Conservation (phyloP, 1,139 yeast genomes). For the Pneumocystis murina region DNA sequence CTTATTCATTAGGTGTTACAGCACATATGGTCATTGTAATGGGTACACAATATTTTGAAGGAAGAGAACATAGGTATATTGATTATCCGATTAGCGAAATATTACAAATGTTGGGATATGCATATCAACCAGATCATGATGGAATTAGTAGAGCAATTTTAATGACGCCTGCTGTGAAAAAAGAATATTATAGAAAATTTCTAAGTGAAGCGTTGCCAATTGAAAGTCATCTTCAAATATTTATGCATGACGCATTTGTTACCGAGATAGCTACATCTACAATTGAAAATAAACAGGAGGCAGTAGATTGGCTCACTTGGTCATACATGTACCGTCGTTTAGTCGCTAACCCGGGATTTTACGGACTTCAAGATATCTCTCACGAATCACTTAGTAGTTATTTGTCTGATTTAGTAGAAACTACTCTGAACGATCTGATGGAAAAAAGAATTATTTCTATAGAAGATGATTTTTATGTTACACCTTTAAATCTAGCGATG, state of each 20-base stretch:
- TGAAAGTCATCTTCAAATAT: conserved; percentile 54
- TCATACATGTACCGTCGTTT: conserved; percentile 70
- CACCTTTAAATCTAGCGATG: conserved; percentile 54
- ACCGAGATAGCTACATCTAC: conserved; percentile 55
- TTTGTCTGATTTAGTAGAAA: conserved; percentile 70
- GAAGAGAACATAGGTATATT: conserved; percentile 51
- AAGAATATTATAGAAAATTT: conserved; percentile 56
- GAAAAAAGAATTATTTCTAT: conserved; percentile 51
- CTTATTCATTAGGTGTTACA: conserved; percentile 33
- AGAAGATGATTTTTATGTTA: conserved; percentile 33
- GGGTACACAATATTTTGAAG: conserved; percentile 64
- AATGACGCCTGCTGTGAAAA: conserved; percentile 41
- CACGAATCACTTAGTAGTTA: conserved; percentile 62
- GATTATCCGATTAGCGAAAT: conserved; percentile 43
- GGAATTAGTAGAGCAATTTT: conserved; percentile 34
- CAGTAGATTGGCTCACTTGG: conserved; percentile 80
- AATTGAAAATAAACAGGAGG: conserved; percentile 62
- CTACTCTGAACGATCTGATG: conserved; percentile 47
- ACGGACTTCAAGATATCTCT: conserved; percentile 54
- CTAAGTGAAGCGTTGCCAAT: conserved; percentile 63
- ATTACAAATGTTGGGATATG: conserved; percentile 55
- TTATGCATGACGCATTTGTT: conserved; percentile 50
- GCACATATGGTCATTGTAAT: conserved; percentile 45
- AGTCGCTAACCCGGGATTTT: conserved; percentile 72
- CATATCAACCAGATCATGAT: conserved; percentile 24